Evolutionary conservation across 331 rosid species (phyloP).

Genomic region (Arachis monticola): DNA sequence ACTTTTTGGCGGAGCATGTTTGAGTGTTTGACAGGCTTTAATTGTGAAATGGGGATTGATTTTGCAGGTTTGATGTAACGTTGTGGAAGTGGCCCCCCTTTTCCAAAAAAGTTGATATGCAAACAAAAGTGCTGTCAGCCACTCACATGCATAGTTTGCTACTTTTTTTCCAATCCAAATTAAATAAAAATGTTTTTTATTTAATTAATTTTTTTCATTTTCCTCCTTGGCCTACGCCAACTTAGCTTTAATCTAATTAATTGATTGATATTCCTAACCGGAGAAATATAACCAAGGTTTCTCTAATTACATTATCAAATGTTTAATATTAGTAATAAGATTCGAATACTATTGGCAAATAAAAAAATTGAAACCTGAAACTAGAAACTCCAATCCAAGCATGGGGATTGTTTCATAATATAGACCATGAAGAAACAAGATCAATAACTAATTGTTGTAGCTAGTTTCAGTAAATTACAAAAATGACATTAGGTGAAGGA

Average conservation of each 20-base stretch:
- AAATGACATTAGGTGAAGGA: constrained; percentile 13
- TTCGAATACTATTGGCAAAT: too few species aligned
- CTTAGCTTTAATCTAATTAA: constrained; percentile 14
- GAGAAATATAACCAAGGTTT: too few species aligned
- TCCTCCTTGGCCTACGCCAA: constrained; percentile 1
- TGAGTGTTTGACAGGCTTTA: constrained; percentile 26
- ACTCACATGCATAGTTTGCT: constrained; percentile 56
- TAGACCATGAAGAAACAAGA: background rate
- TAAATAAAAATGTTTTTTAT: too few species aligned
- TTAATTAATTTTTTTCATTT: background rate
- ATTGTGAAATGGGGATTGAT: background rate
- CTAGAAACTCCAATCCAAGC: constrained; percentile 5
- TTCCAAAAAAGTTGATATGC: constrained; percentile 25
- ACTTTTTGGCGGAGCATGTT: constrained; percentile 34
- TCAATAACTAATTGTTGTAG: background rate
- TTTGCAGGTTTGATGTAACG: constrained; percentile 29
- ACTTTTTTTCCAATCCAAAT: background rate
- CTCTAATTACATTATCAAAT: too few species aligned
- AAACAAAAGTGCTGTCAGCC: constrained; percentile 52
- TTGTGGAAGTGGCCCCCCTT: constrained; percentile 37
- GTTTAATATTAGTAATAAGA: too few species aligned
- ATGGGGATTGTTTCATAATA: constrained; percentile 8
- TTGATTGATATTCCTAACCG: background rate
- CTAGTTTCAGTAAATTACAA: background rate
- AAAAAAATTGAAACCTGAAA: too few species aligned